Percentiles rank a stretch among this genome's conserved stretches.
Evolutionary conservation across 768 basidiomycete species (phyloP).

Genomic region (Cystofilobasidium capitatum): DNA sequence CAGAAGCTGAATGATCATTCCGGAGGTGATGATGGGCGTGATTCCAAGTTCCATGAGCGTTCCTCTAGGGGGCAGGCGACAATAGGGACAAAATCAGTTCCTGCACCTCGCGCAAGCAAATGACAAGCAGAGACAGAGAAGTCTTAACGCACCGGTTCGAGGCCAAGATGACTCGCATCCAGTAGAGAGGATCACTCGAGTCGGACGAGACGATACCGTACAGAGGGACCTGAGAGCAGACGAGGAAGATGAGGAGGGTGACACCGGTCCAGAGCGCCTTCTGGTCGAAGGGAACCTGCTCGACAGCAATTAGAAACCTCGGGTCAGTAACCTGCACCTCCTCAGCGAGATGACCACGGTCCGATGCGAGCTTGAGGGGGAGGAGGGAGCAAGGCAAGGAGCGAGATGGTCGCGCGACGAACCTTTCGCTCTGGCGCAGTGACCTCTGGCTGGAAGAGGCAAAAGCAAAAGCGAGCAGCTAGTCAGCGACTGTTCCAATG

Average conservation of each 20-base stretch:
- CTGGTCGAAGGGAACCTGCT: constrained; percentile 30
- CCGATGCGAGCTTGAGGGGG: not conserved
- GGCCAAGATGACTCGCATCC: constrained; percentile 99
- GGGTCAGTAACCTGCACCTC: not conserved
- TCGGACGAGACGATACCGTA: constrained; percentile 99
- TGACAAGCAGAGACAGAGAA: not conserved
- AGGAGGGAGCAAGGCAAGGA: not conserved
- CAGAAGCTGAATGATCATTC: constrained; percentile 99
- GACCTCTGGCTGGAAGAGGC: constrained; percentile 58
- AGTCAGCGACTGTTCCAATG: not conserved
- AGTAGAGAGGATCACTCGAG: constrained; percentile 96
- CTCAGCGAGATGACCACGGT: not conserved
- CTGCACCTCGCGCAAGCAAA: no score
- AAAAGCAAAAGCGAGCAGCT: not conserved
- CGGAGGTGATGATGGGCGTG: constrained; percentile 91
- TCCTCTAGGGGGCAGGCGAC: constrained; percentile 46
- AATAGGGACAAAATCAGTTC: not conserved
- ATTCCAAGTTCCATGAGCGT: constrained; percentile 99
- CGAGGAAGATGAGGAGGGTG: constrained; percentile 97
- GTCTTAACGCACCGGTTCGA: constrained; percentile 52
- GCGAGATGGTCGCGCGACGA: constrained; percentile 16
- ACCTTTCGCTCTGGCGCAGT: constrained; percentile 97
- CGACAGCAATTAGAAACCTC: no score
- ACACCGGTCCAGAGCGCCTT: constrained; percentile 62
- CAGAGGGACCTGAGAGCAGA: constrained; percentile 96